Percentiles rank a stretch among this genome's conserved stretches.
Conservation (phyloP, 1,284 basidiomycete genomes). For the Pisolithus thermaeus region DNA sequence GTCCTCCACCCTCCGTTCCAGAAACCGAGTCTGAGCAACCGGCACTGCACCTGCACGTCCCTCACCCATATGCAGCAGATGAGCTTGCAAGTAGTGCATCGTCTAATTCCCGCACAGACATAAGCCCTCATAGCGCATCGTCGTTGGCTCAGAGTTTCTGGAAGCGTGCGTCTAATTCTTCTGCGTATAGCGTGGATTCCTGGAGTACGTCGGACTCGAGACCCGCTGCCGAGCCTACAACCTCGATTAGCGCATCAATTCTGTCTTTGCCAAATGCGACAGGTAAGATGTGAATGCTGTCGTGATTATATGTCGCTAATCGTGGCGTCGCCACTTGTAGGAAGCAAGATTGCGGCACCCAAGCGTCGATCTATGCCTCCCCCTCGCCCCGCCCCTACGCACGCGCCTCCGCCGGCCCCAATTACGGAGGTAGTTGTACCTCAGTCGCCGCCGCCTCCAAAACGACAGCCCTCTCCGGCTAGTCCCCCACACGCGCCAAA, state of each 20-base stretch:
- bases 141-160: constrained; percentile 48
- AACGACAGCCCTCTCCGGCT: constrained; percentile 42
- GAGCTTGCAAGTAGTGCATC: constrained; percentile 40
- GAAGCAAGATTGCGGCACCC: constrained; percentile 26
- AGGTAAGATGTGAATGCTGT: background rate
- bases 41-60: constrained; percentile 21
- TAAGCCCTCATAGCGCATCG: constrained; percentile 42
- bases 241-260: constrained; percentile 3
- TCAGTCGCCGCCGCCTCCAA: constrained; percentile 6
- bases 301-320: constrained; percentile 16
- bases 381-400: constrained; percentile 62
- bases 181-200: constrained; percentile 45
- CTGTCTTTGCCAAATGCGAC: background rate
- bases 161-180: constrained; percentile 55
- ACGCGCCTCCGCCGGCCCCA: constrained; percentile 64
- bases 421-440: constrained; percentile 20
- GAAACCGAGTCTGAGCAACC: constrained; percentile 17
- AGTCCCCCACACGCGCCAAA: constrained; percentile 32
- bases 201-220: constrained; percentile 44
- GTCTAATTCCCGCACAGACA: constrained; percentile 34
- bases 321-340: constrained; percentile 11
- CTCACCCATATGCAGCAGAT: constrained; percentile 34
- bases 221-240: constrained; percentile 9
- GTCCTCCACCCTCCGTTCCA: constrained; percentile 51
- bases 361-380: constrained; percentile 60